These are phyloP conservation scores for Ophiosphaerella korrae DNA, from an alignment of 2,329 filamentous ascomycete species.

Conservation along the genomic window DNA sequence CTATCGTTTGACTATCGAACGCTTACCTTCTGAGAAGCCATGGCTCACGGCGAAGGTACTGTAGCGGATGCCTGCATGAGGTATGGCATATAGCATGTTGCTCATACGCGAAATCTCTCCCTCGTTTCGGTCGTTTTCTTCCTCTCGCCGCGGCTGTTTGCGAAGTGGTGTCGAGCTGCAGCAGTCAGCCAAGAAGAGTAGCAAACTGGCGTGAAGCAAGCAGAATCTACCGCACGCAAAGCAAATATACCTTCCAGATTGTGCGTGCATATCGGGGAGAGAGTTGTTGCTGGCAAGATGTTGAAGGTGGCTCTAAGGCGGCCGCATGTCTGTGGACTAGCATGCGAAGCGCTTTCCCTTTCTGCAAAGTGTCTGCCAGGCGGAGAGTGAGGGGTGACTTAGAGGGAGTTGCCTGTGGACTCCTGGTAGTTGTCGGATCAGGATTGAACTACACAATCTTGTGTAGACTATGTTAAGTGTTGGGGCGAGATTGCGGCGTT, in stretches of 20 bases:
- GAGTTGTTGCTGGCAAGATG: background rate
- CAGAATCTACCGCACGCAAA: background rate
- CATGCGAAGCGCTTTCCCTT: too few species aligned
- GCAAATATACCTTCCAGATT: background rate
- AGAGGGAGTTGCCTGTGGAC: too few species aligned
- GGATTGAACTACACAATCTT: background rate
- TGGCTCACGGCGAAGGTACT: too few species aligned
- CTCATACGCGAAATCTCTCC: background rate
- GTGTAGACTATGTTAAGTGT: background rate
- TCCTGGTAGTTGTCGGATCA: background rate
- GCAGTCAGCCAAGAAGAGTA: background rate
- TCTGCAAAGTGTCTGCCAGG: background rate
- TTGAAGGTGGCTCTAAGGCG: background rate
- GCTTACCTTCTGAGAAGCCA: too few species aligned
- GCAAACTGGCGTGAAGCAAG: conserved; percentile 1
- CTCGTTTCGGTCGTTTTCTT: background rate
- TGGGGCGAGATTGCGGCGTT: background rate
- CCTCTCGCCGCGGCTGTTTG: background rate
- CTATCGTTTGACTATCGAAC: too few species aligned
- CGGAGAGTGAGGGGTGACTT: background rate
- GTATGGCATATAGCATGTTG: too few species aligned
- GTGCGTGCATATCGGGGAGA: background rate
- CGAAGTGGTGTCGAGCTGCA: background rate
- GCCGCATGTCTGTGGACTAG: too few species aligned
- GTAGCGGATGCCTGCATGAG: too few species aligned